These are phyloP conservation scores for Asterella californica DNA, from an alignment of 225 moss, liverwort and hornwort species.

Conservation along the genomic window DNA sequence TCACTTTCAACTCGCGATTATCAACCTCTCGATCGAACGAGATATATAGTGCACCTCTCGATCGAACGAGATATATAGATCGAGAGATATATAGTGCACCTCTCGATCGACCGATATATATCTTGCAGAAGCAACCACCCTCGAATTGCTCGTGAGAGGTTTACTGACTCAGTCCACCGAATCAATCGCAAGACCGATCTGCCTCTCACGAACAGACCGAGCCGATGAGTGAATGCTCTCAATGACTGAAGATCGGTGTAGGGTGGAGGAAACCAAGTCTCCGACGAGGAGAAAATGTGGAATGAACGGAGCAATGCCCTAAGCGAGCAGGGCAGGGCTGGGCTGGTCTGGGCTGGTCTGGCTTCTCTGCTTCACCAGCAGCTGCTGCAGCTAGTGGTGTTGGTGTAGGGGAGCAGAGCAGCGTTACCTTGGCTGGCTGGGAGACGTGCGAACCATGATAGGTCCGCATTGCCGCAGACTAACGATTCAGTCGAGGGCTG, in stretches of 20 bases:
- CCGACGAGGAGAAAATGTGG: not conserved
- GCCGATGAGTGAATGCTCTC: not conserved
- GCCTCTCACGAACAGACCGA: conserved; percentile 8
- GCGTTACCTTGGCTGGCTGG: not conserved
- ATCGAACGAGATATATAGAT: no score
- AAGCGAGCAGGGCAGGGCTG: conserved; percentile 13
- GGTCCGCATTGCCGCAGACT: conserved; percentile 7
- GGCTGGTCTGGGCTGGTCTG: no score
- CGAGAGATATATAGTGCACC: no score
- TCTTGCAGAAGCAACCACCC: not conserved
- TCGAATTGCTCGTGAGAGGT: not conserved
- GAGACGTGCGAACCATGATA: conserved; percentile 25
- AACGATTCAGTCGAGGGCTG: no score
- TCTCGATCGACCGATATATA: no score
- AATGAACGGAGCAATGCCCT: conserved; percentile 17
- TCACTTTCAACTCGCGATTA: not conserved
- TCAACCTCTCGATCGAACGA: not conserved
- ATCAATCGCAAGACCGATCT: conserved; percentile 1
- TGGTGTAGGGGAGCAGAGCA: not conserved
- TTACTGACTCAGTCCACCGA: not conserved
- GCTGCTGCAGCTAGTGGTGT: no score
- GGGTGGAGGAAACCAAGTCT: not conserved
- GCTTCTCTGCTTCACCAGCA: conserved; percentile 12
- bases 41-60: no score
- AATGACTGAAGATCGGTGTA: not conserved